Evolutionary conservation across 331 rosid species (phyloP).

Genomic region (Rosa hybrid): DNA sequence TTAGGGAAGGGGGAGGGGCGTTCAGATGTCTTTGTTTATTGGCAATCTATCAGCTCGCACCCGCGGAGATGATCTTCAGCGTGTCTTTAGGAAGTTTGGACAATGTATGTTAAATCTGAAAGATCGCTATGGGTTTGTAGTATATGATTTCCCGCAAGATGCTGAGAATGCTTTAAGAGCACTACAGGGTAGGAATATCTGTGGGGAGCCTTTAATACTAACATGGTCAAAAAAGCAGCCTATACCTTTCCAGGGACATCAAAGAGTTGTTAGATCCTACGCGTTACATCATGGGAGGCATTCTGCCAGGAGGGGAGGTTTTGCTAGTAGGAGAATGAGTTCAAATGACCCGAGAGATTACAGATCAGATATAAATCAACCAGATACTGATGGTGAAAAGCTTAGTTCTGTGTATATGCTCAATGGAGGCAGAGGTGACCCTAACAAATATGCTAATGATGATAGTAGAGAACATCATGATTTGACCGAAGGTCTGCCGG

Average conservation of each 20-base stretch:
- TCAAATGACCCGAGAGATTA: constrained; percentile 36
- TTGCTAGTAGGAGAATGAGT: constrained; percentile 33
- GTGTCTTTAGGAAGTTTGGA: constrained; percentile 52
- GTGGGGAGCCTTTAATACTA: constrained; percentile 50
- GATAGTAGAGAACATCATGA: constrained; percentile 26
- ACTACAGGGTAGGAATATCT: constrained; percentile 51
- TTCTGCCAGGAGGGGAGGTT: constrained; percentile 18
- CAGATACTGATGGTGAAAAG: constrained; percentile 31
- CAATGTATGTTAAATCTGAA: constrained; percentile 47
- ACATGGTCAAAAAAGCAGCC: constrained; percentile 73
- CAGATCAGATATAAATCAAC: constrained; percentile 16
- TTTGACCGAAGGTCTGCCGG: constrained; percentile 28
- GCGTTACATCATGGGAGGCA: constrained; percentile 12
- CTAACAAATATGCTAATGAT: constrained; percentile 29
- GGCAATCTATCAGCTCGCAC: constrained; percentile 50
- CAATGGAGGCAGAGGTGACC: constrained; percentile 31
- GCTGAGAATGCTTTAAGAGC: constrained; percentile 62
- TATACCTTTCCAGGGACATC: constrained; percentile 28
- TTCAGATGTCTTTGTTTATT: constrained; percentile 62
- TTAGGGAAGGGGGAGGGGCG: neutral
- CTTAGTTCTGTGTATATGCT: constrained; percentile 31
- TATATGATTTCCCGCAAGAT: constrained; percentile 45
- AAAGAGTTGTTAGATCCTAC: constrained; percentile 33
- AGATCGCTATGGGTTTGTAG: constrained; percentile 67
- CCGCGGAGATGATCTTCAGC: constrained; percentile 53